These are phyloP conservation scores for Juglanconis juglandina DNA, from an alignment of 2,329 filamentous ascomycete species.

Conservation along the genomic window DNA sequence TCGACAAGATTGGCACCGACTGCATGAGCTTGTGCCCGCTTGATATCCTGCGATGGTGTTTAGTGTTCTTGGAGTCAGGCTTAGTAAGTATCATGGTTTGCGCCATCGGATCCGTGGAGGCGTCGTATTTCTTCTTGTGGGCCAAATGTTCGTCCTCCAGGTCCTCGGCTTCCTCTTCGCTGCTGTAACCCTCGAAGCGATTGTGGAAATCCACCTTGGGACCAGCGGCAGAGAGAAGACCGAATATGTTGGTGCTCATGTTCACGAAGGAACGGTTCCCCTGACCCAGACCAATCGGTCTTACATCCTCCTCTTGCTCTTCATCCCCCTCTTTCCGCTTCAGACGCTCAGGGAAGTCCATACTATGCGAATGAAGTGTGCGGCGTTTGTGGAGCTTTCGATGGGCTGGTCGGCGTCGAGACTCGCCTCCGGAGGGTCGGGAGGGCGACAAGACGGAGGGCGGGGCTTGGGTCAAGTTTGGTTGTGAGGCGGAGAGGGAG, in stretches of 20 bases:
- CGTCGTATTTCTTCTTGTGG: constrained; percentile 1
- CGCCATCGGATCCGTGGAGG: constrained; percentile 26
- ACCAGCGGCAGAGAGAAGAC: constrained; percentile 83
- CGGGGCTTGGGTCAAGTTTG: constrained; percentile 2
- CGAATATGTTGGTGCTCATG: constrained; percentile 93
- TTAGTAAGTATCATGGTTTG: constrained; percentile 39
- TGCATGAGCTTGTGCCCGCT: constrained; percentile 65
- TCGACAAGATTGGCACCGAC: constrained; percentile 60
- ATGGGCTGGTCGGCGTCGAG: constrained; percentile 34
- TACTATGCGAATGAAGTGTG: constrained; percentile 28
- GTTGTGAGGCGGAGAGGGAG: constrained; percentile 2
- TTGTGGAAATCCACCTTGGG: constrained; percentile 79
- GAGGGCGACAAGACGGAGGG: constrained; percentile 18
- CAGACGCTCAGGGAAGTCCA: constrained; percentile 53
- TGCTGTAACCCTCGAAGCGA: constrained; percentile 74
- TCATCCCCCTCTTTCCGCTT: constrained; percentile 46
- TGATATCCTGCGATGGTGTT: constrained; percentile 54
- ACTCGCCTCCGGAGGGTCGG: constrained; percentile 29
- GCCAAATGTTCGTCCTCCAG: constrained; percentile 24
- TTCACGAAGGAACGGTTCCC: constrained; percentile 48
- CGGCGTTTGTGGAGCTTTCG: constrained; percentile 43
- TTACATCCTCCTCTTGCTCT: constrained; percentile 47
- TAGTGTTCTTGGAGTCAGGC: constrained; percentile 23
- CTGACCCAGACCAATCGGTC: constrained; percentile 47
- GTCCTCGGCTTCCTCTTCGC: constrained; percentile 67